Conservation (phyloP, 2,329 filamentous ascomycete species). For the Magnaporthiopsis rhizophila region DNA sequence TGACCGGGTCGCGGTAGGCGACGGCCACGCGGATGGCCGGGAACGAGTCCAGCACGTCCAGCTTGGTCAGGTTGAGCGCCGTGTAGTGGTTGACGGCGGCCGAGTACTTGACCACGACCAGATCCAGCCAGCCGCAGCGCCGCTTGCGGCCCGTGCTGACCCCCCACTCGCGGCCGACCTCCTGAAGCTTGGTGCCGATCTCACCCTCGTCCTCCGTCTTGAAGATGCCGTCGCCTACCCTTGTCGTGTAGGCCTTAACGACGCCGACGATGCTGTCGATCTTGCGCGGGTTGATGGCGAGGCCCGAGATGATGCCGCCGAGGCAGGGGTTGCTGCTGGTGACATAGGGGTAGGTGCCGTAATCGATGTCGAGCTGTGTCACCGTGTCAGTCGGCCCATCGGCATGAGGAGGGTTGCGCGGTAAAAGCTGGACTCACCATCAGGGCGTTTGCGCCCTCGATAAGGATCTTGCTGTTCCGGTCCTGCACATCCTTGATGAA, state of each 20-base stretch:
- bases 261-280: constrained; percentile 52
- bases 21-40: constrained; percentile 66
- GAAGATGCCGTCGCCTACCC: constrained; percentile 51
- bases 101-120: constrained; percentile 61
- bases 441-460: constrained; percentile 54
- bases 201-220: constrained; percentile 45
- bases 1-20: constrained; percentile 50
- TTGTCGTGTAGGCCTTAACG: constrained; percentile 59
- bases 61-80: constrained; percentile 48
- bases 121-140: constrained; percentile 54
- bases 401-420: constrained; percentile 44
- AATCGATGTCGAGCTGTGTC: constrained; percentile 41
- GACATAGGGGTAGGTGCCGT: constrained; percentile 52
- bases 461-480: constrained; percentile 45
- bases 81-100: constrained; percentile 59
- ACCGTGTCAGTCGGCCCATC: constrained; percentile 12
- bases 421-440: constrained; percentile 37
- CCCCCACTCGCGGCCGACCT: constrained; percentile 26
- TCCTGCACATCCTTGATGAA: constrained; percentile 46
- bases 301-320: constrained; percentile 51
- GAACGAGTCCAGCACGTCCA: constrained; percentile 68
- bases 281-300: constrained; percentile 46
- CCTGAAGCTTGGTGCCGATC: constrained; percentile 29
- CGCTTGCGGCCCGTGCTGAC: constrained; percentile 45
- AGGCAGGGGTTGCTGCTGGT: constrained; percentile 50